phyloP scores from a whole-genome alignment of 2,329 filamentous ascomycete species.

The Epichloe bromicola region DNA sequence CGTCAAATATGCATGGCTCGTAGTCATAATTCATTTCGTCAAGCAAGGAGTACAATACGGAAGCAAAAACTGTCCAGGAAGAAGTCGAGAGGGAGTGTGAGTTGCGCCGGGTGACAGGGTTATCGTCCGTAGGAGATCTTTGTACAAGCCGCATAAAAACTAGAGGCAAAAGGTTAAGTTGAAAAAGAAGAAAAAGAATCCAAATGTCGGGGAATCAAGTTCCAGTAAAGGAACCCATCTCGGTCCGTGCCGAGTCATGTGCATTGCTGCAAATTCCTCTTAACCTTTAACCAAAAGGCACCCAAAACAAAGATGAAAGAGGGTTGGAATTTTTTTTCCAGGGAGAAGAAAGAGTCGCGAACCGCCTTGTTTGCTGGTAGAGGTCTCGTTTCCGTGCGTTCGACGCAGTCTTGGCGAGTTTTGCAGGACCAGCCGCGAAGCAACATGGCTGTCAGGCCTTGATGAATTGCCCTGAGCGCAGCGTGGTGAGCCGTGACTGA shows the following conservation, averaged over 20 bases:
- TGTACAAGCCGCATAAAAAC: slow-evolving; percentile 14
- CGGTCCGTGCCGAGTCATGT: slow-evolving; percentile 35
- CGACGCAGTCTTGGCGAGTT: slow-evolving; percentile 5
- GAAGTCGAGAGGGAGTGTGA: slow-evolving; percentile 6
- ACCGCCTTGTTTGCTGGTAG: slow-evolving; percentile 29
- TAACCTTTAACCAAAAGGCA: slow-evolving; percentile 27
- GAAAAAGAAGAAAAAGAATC: slow-evolving; percentile 5
- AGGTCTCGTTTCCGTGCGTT: slow-evolving; percentile 34
- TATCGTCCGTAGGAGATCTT: slow-evolving; percentile 10
- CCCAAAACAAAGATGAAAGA: slow-evolving; percentile 17
- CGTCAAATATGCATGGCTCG: slow-evolving; percentile 25
- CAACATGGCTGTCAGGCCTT: not conserved
- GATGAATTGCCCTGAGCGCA: not conserved
- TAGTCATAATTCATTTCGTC: slow-evolving; percentile 34
- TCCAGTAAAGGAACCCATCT: slow-evolving; percentile 25
- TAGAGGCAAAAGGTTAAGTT: slow-evolving; percentile 8
- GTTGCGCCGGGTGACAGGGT: slow-evolving; percentile 3
- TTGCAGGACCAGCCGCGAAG: not conserved
- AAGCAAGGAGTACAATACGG: slow-evolving; percentile 27
- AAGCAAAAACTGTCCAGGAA: slow-evolving; percentile 24
- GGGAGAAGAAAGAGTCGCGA: slow-evolving; percentile 22
- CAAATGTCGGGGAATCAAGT: slow-evolving; percentile 14
- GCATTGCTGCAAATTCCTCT: slow-evolving; percentile 53
- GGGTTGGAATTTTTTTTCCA: slow-evolving; percentile 9
- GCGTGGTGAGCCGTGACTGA: not conserved